A percentile compares a stretch with the other conserved stretches of the same genome.
phyloP scores from a whole-genome alignment of 2,329 filamentous ascomycete species.

The Aspergillus pseudoterreus region DNA sequence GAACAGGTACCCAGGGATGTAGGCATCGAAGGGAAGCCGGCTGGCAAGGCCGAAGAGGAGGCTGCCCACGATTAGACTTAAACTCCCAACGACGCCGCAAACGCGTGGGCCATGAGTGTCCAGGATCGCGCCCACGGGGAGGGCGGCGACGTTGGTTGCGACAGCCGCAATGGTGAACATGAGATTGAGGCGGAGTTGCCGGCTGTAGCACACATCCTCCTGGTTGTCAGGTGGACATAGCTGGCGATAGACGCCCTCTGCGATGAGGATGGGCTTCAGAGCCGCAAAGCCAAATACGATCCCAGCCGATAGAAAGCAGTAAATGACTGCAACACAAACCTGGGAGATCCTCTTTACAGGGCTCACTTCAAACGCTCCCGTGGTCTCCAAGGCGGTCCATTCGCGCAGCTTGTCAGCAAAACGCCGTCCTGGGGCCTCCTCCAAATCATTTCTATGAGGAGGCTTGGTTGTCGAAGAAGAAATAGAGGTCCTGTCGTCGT shows the following conservation, averaged over 20 bases:
- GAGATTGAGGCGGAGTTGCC: constrained; percentile 67
- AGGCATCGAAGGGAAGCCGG: constrained; percentile 67
- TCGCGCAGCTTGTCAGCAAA: constrained; percentile 8
- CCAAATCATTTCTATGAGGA: constrained; percentile 15
- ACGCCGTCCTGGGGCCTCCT: constrained; percentile 7
- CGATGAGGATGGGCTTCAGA: constrained; percentile 74
- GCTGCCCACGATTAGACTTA: constrained; percentile 67
- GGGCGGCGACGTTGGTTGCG: constrained; percentile 78
- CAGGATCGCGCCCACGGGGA: constrained; percentile 80
- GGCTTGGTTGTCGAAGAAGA: constrained; percentile 17
- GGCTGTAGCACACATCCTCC: constrained; percentile 54
- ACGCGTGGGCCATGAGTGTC: constrained; percentile 77
- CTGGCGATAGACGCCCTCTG: constrained; percentile 67
- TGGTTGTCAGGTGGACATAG: constrained; percentile 56
- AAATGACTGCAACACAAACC: constrained; percentile 64
- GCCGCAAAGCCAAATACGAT: constrained; percentile 82
- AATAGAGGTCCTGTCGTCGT: constrained; percentile 25
- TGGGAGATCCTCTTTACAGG: constrained; percentile 56
- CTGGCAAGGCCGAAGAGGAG: constrained; percentile 67
- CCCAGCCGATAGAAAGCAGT: constrained; percentile 67
- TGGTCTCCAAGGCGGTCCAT: constrained; percentile 24
- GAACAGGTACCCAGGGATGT: constrained; percentile 69
- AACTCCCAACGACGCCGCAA: constrained; percentile 67
- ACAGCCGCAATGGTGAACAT: constrained; percentile 93
- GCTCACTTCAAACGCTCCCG: constrained; percentile 52